Conservation (phyloP, 768 basidiomycete genomes). For the Agaricus blazei region DNA sequence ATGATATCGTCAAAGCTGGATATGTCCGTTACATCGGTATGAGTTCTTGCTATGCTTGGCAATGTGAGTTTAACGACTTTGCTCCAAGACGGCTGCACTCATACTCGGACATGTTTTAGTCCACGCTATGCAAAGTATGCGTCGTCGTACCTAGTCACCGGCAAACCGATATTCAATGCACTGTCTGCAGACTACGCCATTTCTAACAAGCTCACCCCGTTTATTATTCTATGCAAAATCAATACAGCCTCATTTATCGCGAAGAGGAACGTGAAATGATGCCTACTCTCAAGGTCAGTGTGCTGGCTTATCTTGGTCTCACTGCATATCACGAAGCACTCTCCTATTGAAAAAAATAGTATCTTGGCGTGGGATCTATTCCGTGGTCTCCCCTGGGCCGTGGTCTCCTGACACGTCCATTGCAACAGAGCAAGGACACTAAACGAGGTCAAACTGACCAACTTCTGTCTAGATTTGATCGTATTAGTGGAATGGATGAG, state of each 20-base stretch:
- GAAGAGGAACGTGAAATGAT: conserved; percentile 67
- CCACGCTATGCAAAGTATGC: conserved; percentile 51
- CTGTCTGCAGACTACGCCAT: conserved; percentile 49
- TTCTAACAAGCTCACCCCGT: conserved; percentile 49
- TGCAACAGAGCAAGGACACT: conserved; percentile 25
- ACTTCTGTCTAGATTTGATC: conserved; percentile 21
- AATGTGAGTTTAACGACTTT: conserved; percentile 32
- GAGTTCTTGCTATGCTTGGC: conserved; percentile 51
- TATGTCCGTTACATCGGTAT: conserved; percentile 59
- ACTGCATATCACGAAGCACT: no score
- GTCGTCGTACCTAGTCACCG: neutral
- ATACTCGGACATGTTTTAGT: conserved; percentile 23
- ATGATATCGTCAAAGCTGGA: conserved; percentile 63
- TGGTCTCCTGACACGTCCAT: conserved; percentile 42
- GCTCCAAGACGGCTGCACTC: neutral
- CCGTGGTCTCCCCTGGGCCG: conserved; percentile 57
- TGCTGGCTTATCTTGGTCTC: neutral
- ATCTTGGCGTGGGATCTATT: conserved; percentile 50
- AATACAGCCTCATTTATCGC: conserved; percentile 54
- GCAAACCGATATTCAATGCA: neutral
- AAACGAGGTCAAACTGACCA: conserved; percentile 33
- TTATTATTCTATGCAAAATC: conserved; percentile 67
- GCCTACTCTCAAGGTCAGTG: conserved; percentile 45
- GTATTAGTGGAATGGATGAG: conserved; percentile 22
- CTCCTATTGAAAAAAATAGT: conserved; percentile 18